Evolutionary conservation across 345 rosid species (phyloP), one percentile per base, ranked within the genome.

Genomic region (Sonneratia alba): DNA sequence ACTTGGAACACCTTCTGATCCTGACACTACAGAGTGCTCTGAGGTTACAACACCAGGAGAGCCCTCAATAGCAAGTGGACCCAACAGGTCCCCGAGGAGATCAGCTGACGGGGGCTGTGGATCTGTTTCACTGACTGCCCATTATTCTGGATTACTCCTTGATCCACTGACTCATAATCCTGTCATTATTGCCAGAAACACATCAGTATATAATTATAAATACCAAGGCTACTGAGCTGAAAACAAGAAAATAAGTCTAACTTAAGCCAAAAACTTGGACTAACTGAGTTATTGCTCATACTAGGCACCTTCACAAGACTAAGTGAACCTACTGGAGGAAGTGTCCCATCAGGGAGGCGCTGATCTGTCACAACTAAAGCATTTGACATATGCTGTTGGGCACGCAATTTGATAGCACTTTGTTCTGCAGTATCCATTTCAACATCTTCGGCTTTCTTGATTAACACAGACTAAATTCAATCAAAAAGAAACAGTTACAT

Each of bases 371-470:
- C 87, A 76, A 91, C 97, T 91, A 96, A 76, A 71, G 96, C 97
- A 86, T 83, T 96, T 73, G 98, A 92, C 75, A 78, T 84, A 66
- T 91, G 97, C 80, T 92, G 99, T 81, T 92, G 97, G 56, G 96
- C 85, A 71, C 98, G 85, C 88, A 92, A 81, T 88, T 85, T 96
- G 74, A 91, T 82, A 79, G 99, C 98, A 86, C 98, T 96, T 87
- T 96, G 98, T 79, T 96, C 99, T 61, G 99, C 99, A 45, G 93
- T 78, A 79, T 96, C 99, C 73, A 80, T 77, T 81, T 92, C 99
- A 73, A 89, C 68, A 79, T 85, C 88, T 82, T 91, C 98, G 45
- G 96, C 97, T 69, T 85, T 96, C 81, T 85, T 96, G 0, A 96
- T 83, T 86, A 96, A 76, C 37, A 98, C 81, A 76, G 99, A 96